Base-by-base conservation (phyloP, 148 eudicot genomes). In the Rhododendron kiyosumense region DNA sequence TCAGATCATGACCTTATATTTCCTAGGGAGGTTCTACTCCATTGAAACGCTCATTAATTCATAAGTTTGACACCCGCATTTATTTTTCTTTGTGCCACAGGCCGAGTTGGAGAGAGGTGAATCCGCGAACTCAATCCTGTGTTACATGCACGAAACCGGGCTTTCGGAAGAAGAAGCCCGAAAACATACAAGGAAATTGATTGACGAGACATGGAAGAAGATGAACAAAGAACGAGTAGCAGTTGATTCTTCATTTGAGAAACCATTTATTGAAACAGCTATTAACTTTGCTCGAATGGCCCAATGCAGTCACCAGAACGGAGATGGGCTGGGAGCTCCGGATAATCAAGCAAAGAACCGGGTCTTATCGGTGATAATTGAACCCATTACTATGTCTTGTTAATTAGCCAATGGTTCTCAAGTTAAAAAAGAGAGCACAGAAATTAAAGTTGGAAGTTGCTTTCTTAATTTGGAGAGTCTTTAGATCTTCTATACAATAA, bases 261-360 rank as follows among this genome's bases (percentile, higher is more conserved):
- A 57, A 12, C 12, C 86, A 0, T 91, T 91, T 24, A 15, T 84
- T 14, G 88, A 87, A 10, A 84, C 48, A 7, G 77, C 71, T 18
- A 17, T 86, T 0, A 91, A 91, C 75, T 87, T 90, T 85, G 88
- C 90, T 18, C 78, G 92, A 13, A 78, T 78, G 10, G 26, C 90
- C 14, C 87, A 76, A 20, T 84, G 90, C 43, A 46, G 61, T 0
- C 90, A 91, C 79, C 92, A 87, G 41, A 11, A 84, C 48, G 92
- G 93, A 57, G 92, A 90, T 57, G 92, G 86, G 17, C 83, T 79
- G 67, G 85, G 90, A 57, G 76, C 87, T 43, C 93, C 91, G 2
- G 85, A 85, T 52, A 26, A 30, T 0, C 28, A 3, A 78, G 7
- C 89, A 41, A 87, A 83, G 54, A 81, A 88, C 3, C 36, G 87